Evolutionary conservation across 2,329 filamentous ascomycete species (phyloP), one percentile per base, ranked within the genome.

Genomic region (Cadophora sp.): DNA sequence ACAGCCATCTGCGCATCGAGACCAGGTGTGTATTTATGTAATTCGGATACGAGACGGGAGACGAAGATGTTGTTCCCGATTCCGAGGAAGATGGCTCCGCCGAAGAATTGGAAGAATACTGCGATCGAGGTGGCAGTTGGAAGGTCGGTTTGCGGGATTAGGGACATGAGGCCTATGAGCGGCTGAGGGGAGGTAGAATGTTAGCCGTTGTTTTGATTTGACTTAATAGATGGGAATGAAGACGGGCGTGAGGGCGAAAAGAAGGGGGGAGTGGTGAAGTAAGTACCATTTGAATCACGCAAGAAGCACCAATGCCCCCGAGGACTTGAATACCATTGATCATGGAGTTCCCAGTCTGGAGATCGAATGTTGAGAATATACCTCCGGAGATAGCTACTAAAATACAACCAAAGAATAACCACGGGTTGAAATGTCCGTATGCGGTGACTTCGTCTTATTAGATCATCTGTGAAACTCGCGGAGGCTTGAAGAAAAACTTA

Each of bases 81-180:
- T 2, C 83, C 81, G 1, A 87, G 83, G 71, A 87, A 87, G 43
- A 88, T 77, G 33, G 85, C 83, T 39, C 84, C 85, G 24, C 85
- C 86, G 5, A 88, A 80, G 72, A 85, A 85, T 75, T 87, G 85
- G 24, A 80, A 78, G 71, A 87, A 88, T 72, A 87, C 84, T 66
- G 80, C 81, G 71, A 84, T 82, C 16, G 85, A 81, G 33, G 85
- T 81, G 30, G 84, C 86, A 1, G 80, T 83, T 9, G 85, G 80
- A 18, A 87, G 78, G 60, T 88, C 84, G 14, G 82, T 78, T 50
- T 79, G 79, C 11, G 81, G 79, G 3, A 88, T 79, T 0, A 84
- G 81, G 0, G 85, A 50, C 67, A 83, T 82, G 7, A 81, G 78
- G 20, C 79, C 80, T 68, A 84, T 83, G 72, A 84, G 80, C 59